Evolutionary conservation across 441 rosid genomes (phyloP), one percentile per base, ranked within the genome.

Genomic region (Dalechampia spathulata): DNA sequence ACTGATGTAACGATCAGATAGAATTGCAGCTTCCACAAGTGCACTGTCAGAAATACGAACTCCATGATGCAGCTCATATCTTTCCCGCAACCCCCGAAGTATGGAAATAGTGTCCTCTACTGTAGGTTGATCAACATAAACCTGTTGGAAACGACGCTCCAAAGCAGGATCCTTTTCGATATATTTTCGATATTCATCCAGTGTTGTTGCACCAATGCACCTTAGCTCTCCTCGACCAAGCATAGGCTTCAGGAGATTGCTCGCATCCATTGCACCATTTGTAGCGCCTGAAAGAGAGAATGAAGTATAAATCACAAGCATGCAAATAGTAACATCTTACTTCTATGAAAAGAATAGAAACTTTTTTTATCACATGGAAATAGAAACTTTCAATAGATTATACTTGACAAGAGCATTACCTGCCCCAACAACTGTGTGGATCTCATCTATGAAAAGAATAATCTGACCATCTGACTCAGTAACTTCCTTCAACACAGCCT

Each of bases 211-310:
- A 54, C 97, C 97, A 20, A 93, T 93, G 38, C 97, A 93, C 15
- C 85, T 74, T 67, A 93, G 63, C 72, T 93, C 96, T 26, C 99
- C 93, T 10, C 95, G 73, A 58, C 97, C 97, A 56, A 89, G 81
- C 99, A 93, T 93, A 15, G 99, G 97, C 68, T 92, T 92, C 78
- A 92, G 68, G 46, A 92, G 81, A 70, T 89, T 92, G 37, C 97
- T 94, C 9, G 96, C 99, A 69, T 92, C 99, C 99, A 92, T 85
- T 12, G 99, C 90, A 19, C 99, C 99, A 74, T 78, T 85, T 62
- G 99, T 92, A 10, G 88, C 96, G 75, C 99, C 99, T 92, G 71
- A 78, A 70, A 71, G 30, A 61, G 4, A 8, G 34, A 42, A 64
- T n/a, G n/a, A n/a, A n/a, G n/a, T n/a, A n/a, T n/a, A 21, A 25